Conservation (phyloP, 257 asterid genomes). For the Solanum chmielewskii region DNA sequence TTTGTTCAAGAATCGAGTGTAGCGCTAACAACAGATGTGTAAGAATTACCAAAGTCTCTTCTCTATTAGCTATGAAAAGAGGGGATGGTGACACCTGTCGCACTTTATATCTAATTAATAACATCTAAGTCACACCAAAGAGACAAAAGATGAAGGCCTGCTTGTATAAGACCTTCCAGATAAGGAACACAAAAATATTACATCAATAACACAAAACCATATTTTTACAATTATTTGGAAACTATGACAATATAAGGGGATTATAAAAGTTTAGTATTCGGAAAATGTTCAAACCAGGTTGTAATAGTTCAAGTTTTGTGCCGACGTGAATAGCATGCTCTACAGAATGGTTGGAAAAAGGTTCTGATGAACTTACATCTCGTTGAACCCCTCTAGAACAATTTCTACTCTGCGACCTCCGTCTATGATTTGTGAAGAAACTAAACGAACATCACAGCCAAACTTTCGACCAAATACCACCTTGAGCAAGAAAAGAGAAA, state of each 20-base stretch:
- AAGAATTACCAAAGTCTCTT: background rate
- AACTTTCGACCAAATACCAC: constrained; percentile 18
- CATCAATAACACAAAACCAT: background rate
- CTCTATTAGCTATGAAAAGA: background rate
- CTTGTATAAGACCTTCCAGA: background rate
- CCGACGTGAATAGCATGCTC: background rate
- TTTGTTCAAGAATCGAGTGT: background rate
- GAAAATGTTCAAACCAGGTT: background rate
- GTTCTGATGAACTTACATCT: constrained; percentile 9
- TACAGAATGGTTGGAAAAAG: background rate
- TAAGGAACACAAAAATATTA: background rate
- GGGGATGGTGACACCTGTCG: background rate
- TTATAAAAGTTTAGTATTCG: background rate
- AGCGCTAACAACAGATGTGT: background rate
- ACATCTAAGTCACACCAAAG: background rate
- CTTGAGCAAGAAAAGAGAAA: constrained; percentile 4
- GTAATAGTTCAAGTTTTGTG: background rate
- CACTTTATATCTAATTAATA: background rate
- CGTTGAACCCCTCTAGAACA: constrained; percentile 7
- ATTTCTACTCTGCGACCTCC: constrained; percentile 8
- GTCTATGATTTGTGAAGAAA: constrained; percentile 8
- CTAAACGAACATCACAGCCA: constrained; percentile 20
- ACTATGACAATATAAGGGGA: background rate
- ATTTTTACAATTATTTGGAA: background rate
- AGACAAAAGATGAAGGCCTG: background rate